phyloP scores from a whole-genome alignment of 2,329 filamentous ascomycete genomes.

The Thelonectria discophora region DNA sequence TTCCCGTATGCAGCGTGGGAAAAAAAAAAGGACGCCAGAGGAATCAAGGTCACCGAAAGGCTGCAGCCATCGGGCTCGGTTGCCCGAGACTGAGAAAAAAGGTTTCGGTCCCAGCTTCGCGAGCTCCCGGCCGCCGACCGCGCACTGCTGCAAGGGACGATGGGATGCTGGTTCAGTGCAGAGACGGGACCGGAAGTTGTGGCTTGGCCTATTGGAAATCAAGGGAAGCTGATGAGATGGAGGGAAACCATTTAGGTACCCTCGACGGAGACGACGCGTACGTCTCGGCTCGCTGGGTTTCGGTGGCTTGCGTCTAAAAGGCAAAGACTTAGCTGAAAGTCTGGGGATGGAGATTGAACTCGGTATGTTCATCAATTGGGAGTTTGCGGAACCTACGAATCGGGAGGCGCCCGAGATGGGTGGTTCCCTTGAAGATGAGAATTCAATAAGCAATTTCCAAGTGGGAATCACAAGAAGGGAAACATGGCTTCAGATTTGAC shows the following conservation, averaged over 20 bases:
- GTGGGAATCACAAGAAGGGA: conserved; percentile 1
- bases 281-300: background rate
- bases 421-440: background rate
- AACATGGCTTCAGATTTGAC: conserved; percentile 12
- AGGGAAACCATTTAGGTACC: background rate
- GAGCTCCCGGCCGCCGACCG: background rate
- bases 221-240: background rate
- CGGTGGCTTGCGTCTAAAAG: background rate
- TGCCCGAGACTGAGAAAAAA: background rate
- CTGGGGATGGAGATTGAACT: conserved; percentile 3
- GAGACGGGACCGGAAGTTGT: background rate
- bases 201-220: background rate
- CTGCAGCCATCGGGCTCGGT: background rate
- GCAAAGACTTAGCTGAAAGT: conserved; percentile 18
- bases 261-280: background rate
- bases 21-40: too few species aligned
- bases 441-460: conserved; percentile 1
- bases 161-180: background rate
- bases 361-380: conserved; percentile 1
- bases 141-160: background rate
- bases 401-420: conserved; percentile 20
- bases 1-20: too few species aligned
- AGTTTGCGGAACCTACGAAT: conserved; percentile 22
- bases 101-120: background rate
- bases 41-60: background rate